Base-by-base conservation (phyloP, 2,329 filamentous ascomycete genomes). In the Fusarium equiseti region DNA sequence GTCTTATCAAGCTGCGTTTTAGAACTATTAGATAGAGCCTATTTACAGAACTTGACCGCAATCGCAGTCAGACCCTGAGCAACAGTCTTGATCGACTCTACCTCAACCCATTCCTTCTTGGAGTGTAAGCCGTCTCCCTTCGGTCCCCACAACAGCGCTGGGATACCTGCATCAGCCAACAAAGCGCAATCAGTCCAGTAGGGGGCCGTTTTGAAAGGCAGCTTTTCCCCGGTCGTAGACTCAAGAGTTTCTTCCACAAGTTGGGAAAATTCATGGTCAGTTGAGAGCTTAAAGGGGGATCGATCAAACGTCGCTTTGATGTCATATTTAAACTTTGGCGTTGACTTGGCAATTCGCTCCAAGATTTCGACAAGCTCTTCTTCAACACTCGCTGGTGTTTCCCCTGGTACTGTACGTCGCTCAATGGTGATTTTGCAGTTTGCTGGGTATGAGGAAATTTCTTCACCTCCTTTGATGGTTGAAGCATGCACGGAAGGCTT, bases 361-460 rank as follows among this genome's bases (percentile, higher is more conserved):
- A 38, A 1, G 35, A 38, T 38, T 12, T 38, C 35, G 1, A 38
- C 35, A 38, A 38, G 35, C 35, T 38, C 35, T 7, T 38, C 1
- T n/a, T 38, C 18, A 38, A n/a, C 18, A 10, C 18, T 12, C 10
- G 35, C 18, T 3, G 35, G 35, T n/a, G 35, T 38, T 38, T 38
- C 35, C 2, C 35, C 79, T 4, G 82, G 76, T 0, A 88, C 70
- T 0, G 84, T 87, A 10, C 86, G 82, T 8, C 84, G 80, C 63
- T 88, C 86, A 2, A 87, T 53, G 0, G 80, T 81, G 20, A 88
- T 76, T 1, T 78, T 84, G 73, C 85, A 87, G n/a, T 77, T 76
- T 0, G 79, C 82, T 0, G 85, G 85, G 53, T 88, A 88, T 0
- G 84, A 86, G 0, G 85, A 85, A 0, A 79, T 77, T 53, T 88